Evolutionary conservation across 2,329 filamentous ascomycete genomes (phyloP).

Genomic region (Xylaria hypoxylon): DNA sequence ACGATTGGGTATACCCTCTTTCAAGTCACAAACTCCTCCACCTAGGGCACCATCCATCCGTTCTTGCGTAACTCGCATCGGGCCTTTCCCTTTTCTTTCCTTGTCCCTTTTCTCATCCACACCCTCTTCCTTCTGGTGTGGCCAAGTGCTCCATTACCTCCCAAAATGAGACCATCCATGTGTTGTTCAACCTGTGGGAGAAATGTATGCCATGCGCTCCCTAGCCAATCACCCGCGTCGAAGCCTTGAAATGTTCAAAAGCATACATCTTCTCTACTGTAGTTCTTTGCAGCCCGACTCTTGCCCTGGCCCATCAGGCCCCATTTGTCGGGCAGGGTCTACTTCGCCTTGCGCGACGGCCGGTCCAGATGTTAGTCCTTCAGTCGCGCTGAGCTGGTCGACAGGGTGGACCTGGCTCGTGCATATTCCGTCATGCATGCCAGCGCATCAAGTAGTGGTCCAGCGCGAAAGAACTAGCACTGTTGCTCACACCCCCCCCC

Average conservation of each 20-base stretch:
- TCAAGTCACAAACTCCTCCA: constrained; percentile 50
- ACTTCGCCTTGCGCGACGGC: constrained; percentile 51
- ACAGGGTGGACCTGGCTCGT: constrained; percentile 60
- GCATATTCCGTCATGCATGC: constrained; percentile 72
- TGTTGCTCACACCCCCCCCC: constrained; percentile 50
- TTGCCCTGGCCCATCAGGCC: constrained; percentile 44
- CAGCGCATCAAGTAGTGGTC: constrained; percentile 63
- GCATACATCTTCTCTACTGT: constrained; percentile 38
- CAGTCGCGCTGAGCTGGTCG: constrained; percentile 57
- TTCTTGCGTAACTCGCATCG: constrained; percentile 50
- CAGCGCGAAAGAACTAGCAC: constrained; percentile 56
- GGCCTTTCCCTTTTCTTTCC: constrained; percentile 51
- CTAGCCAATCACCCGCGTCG: constrained; percentile 45
- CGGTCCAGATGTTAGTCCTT: constrained; percentile 49
- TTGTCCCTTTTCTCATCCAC: constrained; percentile 50
- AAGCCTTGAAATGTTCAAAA: constrained; percentile 44
- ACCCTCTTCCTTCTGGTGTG: constrained; percentile 46
- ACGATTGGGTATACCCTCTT: constrained; percentile 50
- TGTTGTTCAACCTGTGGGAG: constrained; percentile 47
- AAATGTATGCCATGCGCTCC: constrained; percentile 44
- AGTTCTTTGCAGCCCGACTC: constrained; percentile 45
- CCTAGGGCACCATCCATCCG: constrained; percentile 47
- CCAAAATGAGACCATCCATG: constrained; percentile 46
- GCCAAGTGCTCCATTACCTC: constrained; percentile 46
- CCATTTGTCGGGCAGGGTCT: constrained; percentile 46